A percentile compares a stretch with the other conserved stretches of the same genome.
Evolutionary conservation across 176 grass and related monocot species (phyloP).

Genomic region (Themeda triandra): DNA sequence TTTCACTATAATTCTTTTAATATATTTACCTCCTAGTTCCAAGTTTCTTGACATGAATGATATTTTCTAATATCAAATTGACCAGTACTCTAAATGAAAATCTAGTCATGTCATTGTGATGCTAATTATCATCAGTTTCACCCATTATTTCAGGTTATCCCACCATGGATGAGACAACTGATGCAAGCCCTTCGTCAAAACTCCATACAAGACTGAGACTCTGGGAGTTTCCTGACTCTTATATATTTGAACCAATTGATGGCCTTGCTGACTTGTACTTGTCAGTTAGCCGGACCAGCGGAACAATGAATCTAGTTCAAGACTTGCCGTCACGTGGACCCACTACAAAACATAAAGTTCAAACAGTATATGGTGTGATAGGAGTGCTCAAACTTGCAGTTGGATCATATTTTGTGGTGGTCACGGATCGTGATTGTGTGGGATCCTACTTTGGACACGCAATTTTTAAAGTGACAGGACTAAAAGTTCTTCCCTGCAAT

Average conservation of each 20-base stretch:
- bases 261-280: conserved; percentile 72
- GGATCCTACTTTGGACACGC: conserved; percentile 82
- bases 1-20: background rate
- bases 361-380: conserved; percentile 71
- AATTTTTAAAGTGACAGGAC: conserved; percentile 84
- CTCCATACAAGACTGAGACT: conserved; percentile 76
- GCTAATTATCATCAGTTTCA: background rate
- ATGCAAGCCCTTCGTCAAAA: conserved; percentile 33
- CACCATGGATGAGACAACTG: conserved; percentile 43
- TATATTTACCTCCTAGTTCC: background rate
- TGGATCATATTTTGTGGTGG: conserved; percentile 83
- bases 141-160: conserved; percentile 37
- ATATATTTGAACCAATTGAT: conserved; percentile 89
- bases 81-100: background rate
- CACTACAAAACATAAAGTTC: conserved; percentile 51
- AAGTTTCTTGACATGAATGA: background rate
- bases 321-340: conserved; percentile 53
- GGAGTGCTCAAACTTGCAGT: conserved; percentile 93
- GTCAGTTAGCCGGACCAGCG: conserved; percentile 70
- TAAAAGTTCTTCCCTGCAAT: conserved; percentile 86
- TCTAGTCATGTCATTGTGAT: background rate
- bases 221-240: conserved; percentile 79
- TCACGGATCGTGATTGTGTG: conserved; percentile 79
- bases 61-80: background rate
- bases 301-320: conserved; percentile 74